These are phyloP conservation scores for Corylus heterophylla DNA, from an alignment of 306 rosid genomes.

Conservation along the genomic window DNA sequence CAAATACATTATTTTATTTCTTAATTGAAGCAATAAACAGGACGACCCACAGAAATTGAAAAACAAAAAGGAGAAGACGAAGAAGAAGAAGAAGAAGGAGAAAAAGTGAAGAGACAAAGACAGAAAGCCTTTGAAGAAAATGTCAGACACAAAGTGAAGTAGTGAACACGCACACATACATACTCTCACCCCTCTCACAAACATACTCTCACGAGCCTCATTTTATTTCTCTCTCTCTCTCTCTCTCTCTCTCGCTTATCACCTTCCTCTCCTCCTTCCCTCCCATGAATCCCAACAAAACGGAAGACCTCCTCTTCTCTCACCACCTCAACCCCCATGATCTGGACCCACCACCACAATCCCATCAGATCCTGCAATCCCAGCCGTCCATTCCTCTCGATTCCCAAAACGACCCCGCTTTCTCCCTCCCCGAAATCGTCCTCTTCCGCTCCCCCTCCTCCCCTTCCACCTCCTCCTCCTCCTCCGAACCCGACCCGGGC, in stretches of 20 bases:
- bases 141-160: slow-evolving; percentile 1
- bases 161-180: background rate
- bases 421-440: slow-evolving; percentile 73
- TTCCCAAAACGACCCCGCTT: slow-evolving; percentile 38
- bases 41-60: background rate
- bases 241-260: background rate
- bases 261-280: background rate
- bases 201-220: background rate
- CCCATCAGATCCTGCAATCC: slow-evolving; percentile 42
- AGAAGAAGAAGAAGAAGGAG: no score
- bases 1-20: no score
- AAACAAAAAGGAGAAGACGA: no score
- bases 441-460: slow-evolving; percentile 64
- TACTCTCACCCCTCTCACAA: background rate
- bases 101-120: background rate
- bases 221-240: background rate
- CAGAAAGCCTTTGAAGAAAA: background rate
- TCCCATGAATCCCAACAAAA: slow-evolving; percentile 77
- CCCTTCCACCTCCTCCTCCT: slow-evolving; percentile 41
- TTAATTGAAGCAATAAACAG: background rate
- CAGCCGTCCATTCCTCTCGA: slow-evolving; percentile 47
- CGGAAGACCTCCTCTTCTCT: slow-evolving; percentile 67
- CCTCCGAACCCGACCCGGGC: slow-evolving; percentile 26
- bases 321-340: slow-evolving; percentile 39
- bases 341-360: slow-evolving; percentile 31